phyloP scores from a whole-genome alignment of 495 filamentous ascomycete species.

The Tuber indicum region DNA sequence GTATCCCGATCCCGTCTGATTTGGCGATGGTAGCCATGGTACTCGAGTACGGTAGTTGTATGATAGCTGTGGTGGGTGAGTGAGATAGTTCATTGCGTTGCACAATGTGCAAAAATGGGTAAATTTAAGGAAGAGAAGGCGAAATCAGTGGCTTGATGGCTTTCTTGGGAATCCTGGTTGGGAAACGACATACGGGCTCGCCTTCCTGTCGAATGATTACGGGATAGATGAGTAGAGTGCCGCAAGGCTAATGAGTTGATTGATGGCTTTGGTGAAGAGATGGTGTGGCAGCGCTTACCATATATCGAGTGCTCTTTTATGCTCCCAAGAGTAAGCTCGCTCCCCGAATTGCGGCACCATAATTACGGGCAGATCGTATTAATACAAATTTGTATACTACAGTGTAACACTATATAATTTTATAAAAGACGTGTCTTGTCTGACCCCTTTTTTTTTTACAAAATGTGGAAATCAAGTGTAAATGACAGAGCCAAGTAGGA shows the following conservation, averaged over 20 bases:
- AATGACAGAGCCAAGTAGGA: no score
- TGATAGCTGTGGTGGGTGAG: background rate
- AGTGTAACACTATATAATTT: no score
- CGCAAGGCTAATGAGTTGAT: no score
- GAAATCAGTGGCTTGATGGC: no score
- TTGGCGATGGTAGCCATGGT: background rate
- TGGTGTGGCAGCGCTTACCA: background rate
- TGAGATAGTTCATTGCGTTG: background rate
- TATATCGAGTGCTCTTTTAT: background rate
- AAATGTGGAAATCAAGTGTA: no score
- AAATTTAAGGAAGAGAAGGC: background rate
- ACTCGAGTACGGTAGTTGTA: background rate
- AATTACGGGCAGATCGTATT: background rate
- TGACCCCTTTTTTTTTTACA: no score
- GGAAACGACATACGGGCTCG: no score
- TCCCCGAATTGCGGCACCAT: background rate
- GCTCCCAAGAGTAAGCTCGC: background rate
- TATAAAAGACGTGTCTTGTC: no score
- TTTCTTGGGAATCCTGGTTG: no score
- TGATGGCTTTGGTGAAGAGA: background rate
- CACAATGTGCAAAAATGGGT: background rate
- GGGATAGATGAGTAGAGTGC: no score
- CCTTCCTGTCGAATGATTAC: no score
- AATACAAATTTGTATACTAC: no score
- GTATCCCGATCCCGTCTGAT: background rate